These are phyloP conservation scores for Holtermanniella nyarrowii DNA, from an alignment of 768 basidiomycete genomes.

Conservation along the genomic window DNA sequence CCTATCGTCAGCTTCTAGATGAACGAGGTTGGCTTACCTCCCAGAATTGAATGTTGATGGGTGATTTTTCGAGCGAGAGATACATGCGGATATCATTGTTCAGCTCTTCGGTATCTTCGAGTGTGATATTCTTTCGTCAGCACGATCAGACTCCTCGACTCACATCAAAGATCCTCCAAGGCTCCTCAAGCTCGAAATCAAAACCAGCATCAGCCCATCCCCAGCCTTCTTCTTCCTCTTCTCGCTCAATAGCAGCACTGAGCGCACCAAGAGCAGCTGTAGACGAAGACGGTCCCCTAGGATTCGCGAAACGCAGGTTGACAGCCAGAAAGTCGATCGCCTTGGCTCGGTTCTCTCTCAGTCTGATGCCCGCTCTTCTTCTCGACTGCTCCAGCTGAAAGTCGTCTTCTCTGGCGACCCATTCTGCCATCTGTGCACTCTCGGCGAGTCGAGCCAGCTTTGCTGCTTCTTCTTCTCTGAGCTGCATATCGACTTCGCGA, in stretches of 20 bases:
- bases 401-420: slow-evolving; percentile 92
- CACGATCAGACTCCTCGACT: slow-evolving; percentile 33
- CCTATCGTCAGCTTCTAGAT: slow-evolving; percentile 45
- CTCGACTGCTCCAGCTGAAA: slow-evolving; percentile 95
- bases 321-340: slow-evolving; percentile 96
- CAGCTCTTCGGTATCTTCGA: slow-evolving; percentile 80
- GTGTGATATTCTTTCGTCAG: slow-evolving; percentile 59
- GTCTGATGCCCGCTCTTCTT: slow-evolving; percentile 77
- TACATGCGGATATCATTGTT: slow-evolving; percentile 92
- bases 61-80: slow-evolving; percentile 68
- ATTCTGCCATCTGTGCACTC: slow-evolving; percentile 94
- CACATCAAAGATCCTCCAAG: slow-evolving; percentile 94
- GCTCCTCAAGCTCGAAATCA: slow-evolving; percentile 96
- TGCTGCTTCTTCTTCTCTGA: slow-evolving; percentile 87
- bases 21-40: slow-evolving; percentile 50
- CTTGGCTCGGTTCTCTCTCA: slow-evolving; percentile 92
- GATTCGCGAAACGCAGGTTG: slow-evolving; percentile 83
- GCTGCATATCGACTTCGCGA: slow-evolving; percentile 73
- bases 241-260: slow-evolving; percentile 44
- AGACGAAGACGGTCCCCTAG: slow-evolving; percentile 18
- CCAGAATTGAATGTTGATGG: slow-evolving; percentile 93
- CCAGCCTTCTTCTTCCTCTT: slow-evolving; percentile 55
- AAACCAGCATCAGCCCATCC: slow-evolving; percentile 74
- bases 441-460: slow-evolving; percentile 81
- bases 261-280: slow-evolving; percentile 30